These are phyloP conservation scores for Helotiales sp. DNA, from an alignment of 2,329 filamentous ascomycete genomes.

Conservation along the genomic window DNA sequence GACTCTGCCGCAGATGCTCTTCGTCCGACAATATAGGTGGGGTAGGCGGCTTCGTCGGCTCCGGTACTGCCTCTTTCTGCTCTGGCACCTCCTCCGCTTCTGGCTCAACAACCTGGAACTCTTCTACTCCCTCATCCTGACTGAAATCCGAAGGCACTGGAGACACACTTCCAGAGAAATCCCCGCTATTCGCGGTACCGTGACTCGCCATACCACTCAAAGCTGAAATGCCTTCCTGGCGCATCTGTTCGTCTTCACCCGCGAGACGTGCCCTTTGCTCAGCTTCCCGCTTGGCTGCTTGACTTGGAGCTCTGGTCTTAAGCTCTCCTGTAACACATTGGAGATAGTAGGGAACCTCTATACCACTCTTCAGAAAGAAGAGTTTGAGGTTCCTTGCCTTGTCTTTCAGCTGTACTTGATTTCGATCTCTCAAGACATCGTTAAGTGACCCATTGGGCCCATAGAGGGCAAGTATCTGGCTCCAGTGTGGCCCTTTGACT, in stretches of 20 bases:
- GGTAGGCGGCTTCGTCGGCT: background rate
- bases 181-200: background rate
- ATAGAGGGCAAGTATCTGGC: slow-evolving; percentile 85
- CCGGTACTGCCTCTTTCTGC: background rate
- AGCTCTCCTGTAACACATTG: slow-evolving; percentile 88
- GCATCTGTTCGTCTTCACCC: slow-evolving; percentile 63
- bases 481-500: slow-evolving; percentile 92
- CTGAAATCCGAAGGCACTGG: slow-evolving; percentile 8
- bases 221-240: slow-evolving; percentile 64
- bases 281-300: slow-evolving; percentile 71
- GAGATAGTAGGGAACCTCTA: slow-evolving; percentile 87
- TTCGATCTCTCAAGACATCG: slow-evolving; percentile 84
- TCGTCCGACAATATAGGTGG: slow-evolving; percentile 5
- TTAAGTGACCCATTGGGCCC: slow-evolving; percentile 79
- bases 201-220: slow-evolving; percentile 54
- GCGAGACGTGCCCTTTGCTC: slow-evolving; percentile 65
- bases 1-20: slow-evolving; percentile 4
- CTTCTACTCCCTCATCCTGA: slow-evolving; percentile 20
- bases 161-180: slow-evolving; percentile 13
- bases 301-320: slow-evolving; percentile 80
- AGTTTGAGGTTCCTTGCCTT: slow-evolving; percentile 89
- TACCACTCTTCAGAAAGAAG: slow-evolving; percentile 89
- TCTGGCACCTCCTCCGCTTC: background rate
- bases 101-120: slow-evolving; percentile 30
- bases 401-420: slow-evolving; percentile 90